Base-by-base conservation (phyloP, 1,284 basidiomycete genomes). In the Apiotrichum gamsii region DNA sequence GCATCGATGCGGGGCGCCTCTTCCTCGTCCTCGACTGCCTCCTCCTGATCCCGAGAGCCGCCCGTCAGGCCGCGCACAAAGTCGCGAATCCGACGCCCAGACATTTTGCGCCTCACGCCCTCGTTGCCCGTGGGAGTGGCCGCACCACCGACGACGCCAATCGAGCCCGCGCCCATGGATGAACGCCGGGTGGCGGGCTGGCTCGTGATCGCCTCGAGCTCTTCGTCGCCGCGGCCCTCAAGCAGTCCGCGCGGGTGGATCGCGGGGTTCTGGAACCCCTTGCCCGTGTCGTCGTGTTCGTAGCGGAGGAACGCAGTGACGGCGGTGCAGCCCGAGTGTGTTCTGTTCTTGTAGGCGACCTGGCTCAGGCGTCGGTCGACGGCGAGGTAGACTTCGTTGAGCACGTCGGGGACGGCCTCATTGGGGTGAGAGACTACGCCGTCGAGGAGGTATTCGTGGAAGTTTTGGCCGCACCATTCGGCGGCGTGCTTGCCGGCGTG, bases 401-500 rank as follows among this genome's bases (percentile, higher is more conserved):
- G 80, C 39, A 93, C 68, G 62, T 96, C 93, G 3, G 93, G 93
- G 41, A 98, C 81, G 10, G 80, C 75, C 31, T 75, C 57, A 72
- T 54, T 58, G 30, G 65, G 64, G 13, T 58, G 52, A 16, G 61
- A 54, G 31, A 72, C 50, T n/a, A 75, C 55, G 3, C 71, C 71
- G 39, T 74, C 69, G 32, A 74, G 67, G 15, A 76, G 68, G 54
- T 71, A 72, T 65, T 91, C 81, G 68, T 97, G 91, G 73, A 98
- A 97, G 72, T 98, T 84, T 60, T 82, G 79, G 20, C 94, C 93
- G 72, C 95, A 98, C 93, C 93, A 98, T 69, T 99, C 95, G 18
- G 95, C 95, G 18, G 94, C 90, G 64, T 96, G 89, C 68, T 96
- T 97, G 18, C 95, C 95, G 0, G 95, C 95, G 67, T 99, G 95